These are phyloP conservation scores for Chlamydomonas incerta DNA, from an alignment of 139 green algal species.

Conservation along the genomic window DNA sequence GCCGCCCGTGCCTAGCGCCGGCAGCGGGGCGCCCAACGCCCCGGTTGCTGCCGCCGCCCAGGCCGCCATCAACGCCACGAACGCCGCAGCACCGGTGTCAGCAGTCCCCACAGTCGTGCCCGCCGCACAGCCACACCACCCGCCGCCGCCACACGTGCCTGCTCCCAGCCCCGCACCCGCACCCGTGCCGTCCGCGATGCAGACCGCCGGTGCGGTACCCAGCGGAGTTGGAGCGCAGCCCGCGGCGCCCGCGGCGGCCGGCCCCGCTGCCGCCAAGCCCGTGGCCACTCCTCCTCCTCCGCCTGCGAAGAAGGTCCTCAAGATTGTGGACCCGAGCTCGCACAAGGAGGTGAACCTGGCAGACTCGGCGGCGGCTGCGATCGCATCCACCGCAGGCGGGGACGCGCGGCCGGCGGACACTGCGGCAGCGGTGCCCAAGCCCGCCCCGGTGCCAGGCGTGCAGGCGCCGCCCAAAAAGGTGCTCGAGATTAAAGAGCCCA, in stretches of 20 bases:
- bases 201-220: slow-evolving; percentile 1
- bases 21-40: slow-evolving; percentile 15
- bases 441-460: not conserved
- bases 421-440: not conserved
- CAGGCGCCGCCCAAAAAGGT: slow-evolving; percentile 6
- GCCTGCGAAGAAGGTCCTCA: not conserved
- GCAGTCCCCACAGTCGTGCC: slow-evolving; percentile 1
- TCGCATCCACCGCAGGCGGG: not conserved
- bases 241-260: not conserved
- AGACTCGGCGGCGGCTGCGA: not conserved
- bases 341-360: slow-evolving; percentile 12
- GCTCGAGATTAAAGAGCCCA: slow-evolving; percentile 39
- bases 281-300: not conserved
- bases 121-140: not conserved
- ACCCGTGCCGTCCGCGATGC: not conserved
- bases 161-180: not conserved
- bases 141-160: not conserved
- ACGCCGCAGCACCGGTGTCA: slow-evolving; percentile 13
- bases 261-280: not conserved
- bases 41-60: slow-evolving; percentile 16
- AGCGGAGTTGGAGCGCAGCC: not conserved
- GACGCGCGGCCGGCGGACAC: not conserved
- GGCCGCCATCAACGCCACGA: slow-evolving; percentile 22
- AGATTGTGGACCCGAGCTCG: slow-evolving; percentile 20
- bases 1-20: not conserved